phyloP scores from a whole-genome alignment of 192 early-diverging fungal species.

The Coemansia sp. region DNA sequence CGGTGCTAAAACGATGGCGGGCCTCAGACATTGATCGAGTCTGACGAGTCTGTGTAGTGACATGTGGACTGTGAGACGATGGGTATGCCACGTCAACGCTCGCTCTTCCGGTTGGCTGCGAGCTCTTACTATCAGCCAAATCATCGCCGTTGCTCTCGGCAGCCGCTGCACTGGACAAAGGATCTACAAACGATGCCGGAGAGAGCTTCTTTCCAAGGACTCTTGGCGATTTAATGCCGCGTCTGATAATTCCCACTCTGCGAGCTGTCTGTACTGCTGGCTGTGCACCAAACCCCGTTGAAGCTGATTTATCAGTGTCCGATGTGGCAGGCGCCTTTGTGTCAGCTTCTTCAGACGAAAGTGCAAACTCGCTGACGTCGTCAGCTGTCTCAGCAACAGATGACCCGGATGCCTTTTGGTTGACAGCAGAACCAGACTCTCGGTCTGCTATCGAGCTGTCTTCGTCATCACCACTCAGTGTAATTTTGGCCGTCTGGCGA shows the following conservation, averaged over 20 bases:
- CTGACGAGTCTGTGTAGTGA: constrained; percentile 21
- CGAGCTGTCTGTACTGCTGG: constrained; percentile 34
- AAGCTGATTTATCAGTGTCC: constrained; percentile 5
- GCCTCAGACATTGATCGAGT: constrained; percentile 45
- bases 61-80: constrained; percentile 4
- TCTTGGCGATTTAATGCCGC: constrained; percentile 42
- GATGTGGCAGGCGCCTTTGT: background rate
- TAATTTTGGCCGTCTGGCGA: too few relatives aligned
- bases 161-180: constrained; percentile 43
- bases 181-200: constrained; percentile 37
- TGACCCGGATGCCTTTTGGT: too few relatives aligned
- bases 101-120: constrained; percentile 13
- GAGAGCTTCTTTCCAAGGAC: constrained; percentile 46
- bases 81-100: constrained; percentile 28
- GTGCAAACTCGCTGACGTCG: too few relatives aligned
- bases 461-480: too few relatives aligned
- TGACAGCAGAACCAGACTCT: too few relatives aligned
- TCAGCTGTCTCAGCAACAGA: too few relatives aligned
- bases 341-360: background rate
- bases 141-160: background rate
- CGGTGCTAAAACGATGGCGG: constrained; percentile 6
- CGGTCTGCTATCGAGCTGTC: too few relatives aligned
- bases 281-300: constrained; percentile 10
- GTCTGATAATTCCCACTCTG: constrained; percentile 44
- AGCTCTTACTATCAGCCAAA: too few relatives aligned